phyloP scores from a whole-genome alignment of 108 stramenopile species.

The Mayamaea pseudoterrestris region DNA sequence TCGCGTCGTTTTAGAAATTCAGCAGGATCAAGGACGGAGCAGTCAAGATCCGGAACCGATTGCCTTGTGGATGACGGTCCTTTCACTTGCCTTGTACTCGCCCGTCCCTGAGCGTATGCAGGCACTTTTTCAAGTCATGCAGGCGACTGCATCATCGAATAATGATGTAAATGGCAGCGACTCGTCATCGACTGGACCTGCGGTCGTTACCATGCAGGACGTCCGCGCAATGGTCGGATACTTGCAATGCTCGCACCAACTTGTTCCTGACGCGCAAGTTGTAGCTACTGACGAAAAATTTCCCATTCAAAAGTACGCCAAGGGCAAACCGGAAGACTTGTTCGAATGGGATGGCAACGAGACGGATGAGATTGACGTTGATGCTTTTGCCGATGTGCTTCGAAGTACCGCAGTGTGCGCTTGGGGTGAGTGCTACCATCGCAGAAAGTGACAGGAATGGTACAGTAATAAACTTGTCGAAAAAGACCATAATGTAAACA shows the following conservation, averaged over 20 bases:
- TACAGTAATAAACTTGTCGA: too few relatives aligned
- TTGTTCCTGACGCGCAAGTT: constrained; percentile 66
- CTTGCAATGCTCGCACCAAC: constrained; percentile 66
- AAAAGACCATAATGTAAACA: too few relatives aligned
- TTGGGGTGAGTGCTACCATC: constrained; percentile 76
- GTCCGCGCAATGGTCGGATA: constrained; percentile 49
- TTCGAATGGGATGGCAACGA: constrained; percentile 23
- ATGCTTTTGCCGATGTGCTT: constrained; percentile 39
- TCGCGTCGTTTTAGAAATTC: constrained; percentile 40
- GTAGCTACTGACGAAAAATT: constrained; percentile 43
- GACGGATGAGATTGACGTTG: constrained; percentile 24
- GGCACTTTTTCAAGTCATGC: constrained; percentile 37
- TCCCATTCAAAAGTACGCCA: constrained; percentile 52
- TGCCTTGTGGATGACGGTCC: constrained; percentile 35
- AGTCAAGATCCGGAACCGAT: constrained; percentile 10
- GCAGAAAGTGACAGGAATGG: too few relatives aligned
- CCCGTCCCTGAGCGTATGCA: constrained; percentile 47
- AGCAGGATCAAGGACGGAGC: constrained; percentile 18
- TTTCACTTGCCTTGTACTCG: constrained; percentile 52
- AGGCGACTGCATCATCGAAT: background rate
- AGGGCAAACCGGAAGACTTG: constrained; percentile 48
- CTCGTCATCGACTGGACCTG: background rate
- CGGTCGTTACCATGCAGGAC: constrained; percentile 18
- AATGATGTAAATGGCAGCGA: background rate
- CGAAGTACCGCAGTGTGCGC: constrained; percentile 66